These are phyloP conservation scores for Aspergillus sp. DNA, from an alignment of 2,329 filamentous ascomycete genomes.

Conservation along the genomic window DNA sequence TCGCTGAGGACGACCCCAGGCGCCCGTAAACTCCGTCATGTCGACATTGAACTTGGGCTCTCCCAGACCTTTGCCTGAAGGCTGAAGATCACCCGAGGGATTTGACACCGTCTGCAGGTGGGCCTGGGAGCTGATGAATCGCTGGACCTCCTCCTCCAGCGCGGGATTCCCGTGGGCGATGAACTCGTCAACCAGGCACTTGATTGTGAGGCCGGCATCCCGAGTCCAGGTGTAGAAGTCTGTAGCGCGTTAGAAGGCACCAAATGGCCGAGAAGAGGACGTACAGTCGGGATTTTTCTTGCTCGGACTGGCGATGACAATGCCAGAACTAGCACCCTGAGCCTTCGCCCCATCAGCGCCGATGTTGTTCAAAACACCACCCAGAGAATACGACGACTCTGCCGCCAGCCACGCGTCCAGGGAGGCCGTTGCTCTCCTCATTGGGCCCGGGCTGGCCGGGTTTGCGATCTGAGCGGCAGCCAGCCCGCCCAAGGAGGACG, in stretches of 20 bases:
- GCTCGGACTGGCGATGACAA: conserved; percentile 51
- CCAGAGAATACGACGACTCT: conserved; percentile 43
- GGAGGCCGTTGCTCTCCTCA: neutral
- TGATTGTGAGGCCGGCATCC: conserved; percentile 64
- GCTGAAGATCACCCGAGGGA: conserved; percentile 52
- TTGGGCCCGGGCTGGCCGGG: no score
- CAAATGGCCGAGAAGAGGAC: conserved; percentile 8
- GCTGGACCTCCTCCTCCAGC: conserved; percentile 53
- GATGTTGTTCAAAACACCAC: conserved; percentile 48
- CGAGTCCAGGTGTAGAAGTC: conserved; percentile 73
- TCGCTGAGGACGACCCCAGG: conserved; percentile 67
- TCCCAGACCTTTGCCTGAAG: conserved; percentile 45
- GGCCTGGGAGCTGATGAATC: conserved; percentile 60
- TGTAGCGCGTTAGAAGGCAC: conserved; percentile 19
- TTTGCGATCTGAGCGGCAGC: neutral
- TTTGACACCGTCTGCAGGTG: conserved; percentile 56
- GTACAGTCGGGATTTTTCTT: conserved; percentile 46
- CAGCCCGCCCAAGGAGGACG: neutral
- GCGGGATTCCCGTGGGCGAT: conserved; percentile 47
- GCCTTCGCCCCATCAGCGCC: conserved; percentile 43
- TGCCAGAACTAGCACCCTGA: conserved; percentile 40
- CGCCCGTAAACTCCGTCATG: conserved; percentile 51
- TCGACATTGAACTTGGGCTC: conserved; percentile 66
- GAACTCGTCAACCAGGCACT: conserved; percentile 60
- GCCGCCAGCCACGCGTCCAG: conserved; percentile 32